Evolutionary conservation across 345 rosid genomes (phyloP), one percentile per base, ranked within the genome.

Genomic region (Populus nigra): DNA sequence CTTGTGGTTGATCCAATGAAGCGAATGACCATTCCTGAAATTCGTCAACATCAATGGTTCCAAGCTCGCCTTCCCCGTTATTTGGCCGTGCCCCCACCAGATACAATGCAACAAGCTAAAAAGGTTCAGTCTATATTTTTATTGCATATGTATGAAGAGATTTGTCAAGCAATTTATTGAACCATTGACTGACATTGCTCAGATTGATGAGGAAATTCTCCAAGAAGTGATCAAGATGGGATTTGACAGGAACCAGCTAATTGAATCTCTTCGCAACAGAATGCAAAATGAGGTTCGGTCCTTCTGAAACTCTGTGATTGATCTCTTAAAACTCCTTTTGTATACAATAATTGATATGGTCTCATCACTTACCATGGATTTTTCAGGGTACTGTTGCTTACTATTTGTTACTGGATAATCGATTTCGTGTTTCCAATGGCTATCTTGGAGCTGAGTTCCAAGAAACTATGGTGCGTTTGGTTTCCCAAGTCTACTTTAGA

Each of bases 11-110:
- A 96, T 67, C 98, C 98, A 69, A 84, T 92, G 87, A 94, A 92
- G 85, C 91, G 99, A 81, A 84, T 94, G 74, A 89, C 89, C 8
- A 92, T 96, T 72, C 94, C 97, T 65, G 98, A 96, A 84, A 92
- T 96, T 77, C 94, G 91, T 73, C 96, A 88, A 77, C 97, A 94
- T 71, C 88, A 79, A n/a, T 96, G 99, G 99, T 96, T 96, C 85
- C 91, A 88, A 80, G 88, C 83, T 76, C 94, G 86, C 77, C 96
- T 96, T 83, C 94, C 97, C 61, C 89, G 93, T 69, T 94, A 96
- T 79, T 86, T 96, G 80, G 97, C 97, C 49, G 94, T 91, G 74
- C 88, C 99, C 55, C 96, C 91, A 65, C 96, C 95, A 16, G 95
- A 92, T 73, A 89, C 94, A 36, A 82, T 78, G 86, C 89, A 89